Evolutionary conservation across 352 stramenopile genomes (phyloP), one percentile per base, ranked within the genome.

Genomic region (Globisporangium alternatum): DNA sequence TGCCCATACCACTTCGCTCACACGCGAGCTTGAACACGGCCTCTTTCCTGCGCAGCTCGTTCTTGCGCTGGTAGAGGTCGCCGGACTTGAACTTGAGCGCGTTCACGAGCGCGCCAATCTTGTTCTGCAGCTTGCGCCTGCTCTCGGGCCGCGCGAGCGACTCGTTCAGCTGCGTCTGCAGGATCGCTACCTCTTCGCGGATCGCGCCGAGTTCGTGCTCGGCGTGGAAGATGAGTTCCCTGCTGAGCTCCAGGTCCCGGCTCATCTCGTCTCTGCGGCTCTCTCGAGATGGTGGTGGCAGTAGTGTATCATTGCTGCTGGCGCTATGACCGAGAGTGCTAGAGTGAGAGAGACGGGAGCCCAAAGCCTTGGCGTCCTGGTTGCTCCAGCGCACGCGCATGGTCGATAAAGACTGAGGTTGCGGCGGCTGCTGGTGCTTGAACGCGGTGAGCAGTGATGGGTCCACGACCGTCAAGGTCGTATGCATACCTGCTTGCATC

Each of bases 31-130:
- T 76, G 28, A 66, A 79, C n/a, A 77, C 76, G 15, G 71, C 66
- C 53, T 86, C 77, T 41, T 88, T 88, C 30, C 78, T 76, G 35
- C 79, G 81, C 15, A 94, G 69, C 52, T 92, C 81, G 65, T 94
- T 92, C 60, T 75, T 78, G 19, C 86, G 80, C 62, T 93, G 83
- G 56, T 84, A 94, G 19, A 91, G 54, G 37, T 91, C 83, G 10
- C 81, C 86, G 0, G 79, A 82, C 17, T 78, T 77, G 25, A 81
- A 80, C 64, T 89, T 86, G 60, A 93, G 69, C 5, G 87, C 67
- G 43, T 91, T 89, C 22, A 70, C 75, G 13, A 89, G 68, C 33
- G 53, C 67, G 2, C 77, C 79, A 25, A 85, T 70, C 28, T 74
- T 76, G 41, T 60, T 87, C 52, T 91, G 76, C 35, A 94, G 60